phyloP scores from a whole-genome alignment of 495 filamentous ascomycete genomes.

The Penicillium verhagenii region DNA sequence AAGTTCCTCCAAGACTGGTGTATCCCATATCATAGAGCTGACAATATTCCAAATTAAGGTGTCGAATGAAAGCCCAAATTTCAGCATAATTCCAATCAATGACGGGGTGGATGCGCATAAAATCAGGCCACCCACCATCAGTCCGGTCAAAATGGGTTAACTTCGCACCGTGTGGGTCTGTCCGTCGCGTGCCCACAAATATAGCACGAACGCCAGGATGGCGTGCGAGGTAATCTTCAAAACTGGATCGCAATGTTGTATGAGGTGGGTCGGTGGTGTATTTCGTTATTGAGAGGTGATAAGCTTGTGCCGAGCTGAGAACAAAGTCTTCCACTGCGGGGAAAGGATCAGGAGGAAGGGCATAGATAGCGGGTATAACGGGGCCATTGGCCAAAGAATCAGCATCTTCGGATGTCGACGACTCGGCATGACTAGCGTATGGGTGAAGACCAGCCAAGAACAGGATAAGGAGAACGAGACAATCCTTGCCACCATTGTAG shows the following conservation, averaged over 20 bases:
- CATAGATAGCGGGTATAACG: conserved; percentile 79
- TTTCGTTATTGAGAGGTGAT: conserved; percentile 73
- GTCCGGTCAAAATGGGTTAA: conserved; percentile 81
- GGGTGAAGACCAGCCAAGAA: conserved; percentile 68
- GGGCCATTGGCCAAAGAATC: neutral
- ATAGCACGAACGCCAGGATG: conserved; percentile 69
- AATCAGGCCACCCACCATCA: conserved; percentile 85
- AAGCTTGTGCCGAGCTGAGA: conserved; percentile 53
- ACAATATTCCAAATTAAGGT: conserved; percentile 77
- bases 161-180: conserved; percentile 82
- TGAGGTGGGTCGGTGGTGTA: conserved; percentile 61
- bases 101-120: conserved; percentile 91
- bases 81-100: conserved; percentile 98
- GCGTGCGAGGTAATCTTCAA: conserved; percentile 69
- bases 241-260: conserved; percentile 59
- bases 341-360: conserved; percentile 78
- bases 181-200: conserved; percentile 87
- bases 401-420: neutral
- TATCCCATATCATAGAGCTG: conserved; percentile 81
- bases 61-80: conserved; percentile 89
- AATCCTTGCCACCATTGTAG: conserved; percentile 99
- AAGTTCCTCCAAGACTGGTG: conserved; percentile 84
- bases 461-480: conserved; percentile 86
- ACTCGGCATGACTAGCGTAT: conserved; percentile 9
- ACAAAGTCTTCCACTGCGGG: conserved; percentile 84